Evolutionary conservation across 345 rosid species (phyloP).

Genomic region (Dimocarpus longan): DNA sequence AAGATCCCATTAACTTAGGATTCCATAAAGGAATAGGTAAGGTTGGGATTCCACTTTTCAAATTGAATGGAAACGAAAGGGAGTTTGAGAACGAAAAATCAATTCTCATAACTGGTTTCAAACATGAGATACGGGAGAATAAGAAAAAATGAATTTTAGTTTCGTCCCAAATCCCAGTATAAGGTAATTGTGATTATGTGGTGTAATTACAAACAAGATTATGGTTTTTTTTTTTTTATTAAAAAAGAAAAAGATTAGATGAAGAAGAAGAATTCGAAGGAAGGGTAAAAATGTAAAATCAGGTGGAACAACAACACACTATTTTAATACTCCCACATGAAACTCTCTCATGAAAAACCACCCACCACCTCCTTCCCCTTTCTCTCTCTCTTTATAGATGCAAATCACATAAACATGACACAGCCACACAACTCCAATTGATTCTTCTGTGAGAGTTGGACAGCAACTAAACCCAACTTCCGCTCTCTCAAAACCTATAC

Average conservation of each 20-base stretch:
- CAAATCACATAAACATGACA: not conserved
- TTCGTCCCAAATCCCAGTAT: too few relatives aligned
- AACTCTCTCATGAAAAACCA: not conserved
- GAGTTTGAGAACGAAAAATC: too few relatives aligned
- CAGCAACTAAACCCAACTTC: not conserved
- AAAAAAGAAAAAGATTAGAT: too few relatives aligned
- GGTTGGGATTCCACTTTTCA: too few relatives aligned
- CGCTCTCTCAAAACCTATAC: not conserved
- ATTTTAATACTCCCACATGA: constrained; percentile 16
- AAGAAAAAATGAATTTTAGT: too few relatives aligned
- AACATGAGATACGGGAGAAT: too few relatives aligned
- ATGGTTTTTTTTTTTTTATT: too few relatives aligned
- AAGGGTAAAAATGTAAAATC: constrained; percentile 15
- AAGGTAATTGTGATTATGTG: not conserved
- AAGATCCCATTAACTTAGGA: too few relatives aligned
- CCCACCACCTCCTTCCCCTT: not conserved
- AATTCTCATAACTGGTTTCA: too few relatives aligned
- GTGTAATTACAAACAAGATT: not conserved
- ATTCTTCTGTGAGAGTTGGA: constrained; percentile 10
- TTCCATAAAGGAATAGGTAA: too few relatives aligned
- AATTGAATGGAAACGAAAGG: too few relatives aligned
- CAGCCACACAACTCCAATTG: constrained; percentile 20
- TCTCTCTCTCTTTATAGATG: not conserved
- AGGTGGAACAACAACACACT: not conserved
- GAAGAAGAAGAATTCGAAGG: not conserved